These are phyloP conservation scores for Guyanaporus albipodus DNA, from an alignment of 768 basidiomycete species.

Conservation along the genomic window DNA sequence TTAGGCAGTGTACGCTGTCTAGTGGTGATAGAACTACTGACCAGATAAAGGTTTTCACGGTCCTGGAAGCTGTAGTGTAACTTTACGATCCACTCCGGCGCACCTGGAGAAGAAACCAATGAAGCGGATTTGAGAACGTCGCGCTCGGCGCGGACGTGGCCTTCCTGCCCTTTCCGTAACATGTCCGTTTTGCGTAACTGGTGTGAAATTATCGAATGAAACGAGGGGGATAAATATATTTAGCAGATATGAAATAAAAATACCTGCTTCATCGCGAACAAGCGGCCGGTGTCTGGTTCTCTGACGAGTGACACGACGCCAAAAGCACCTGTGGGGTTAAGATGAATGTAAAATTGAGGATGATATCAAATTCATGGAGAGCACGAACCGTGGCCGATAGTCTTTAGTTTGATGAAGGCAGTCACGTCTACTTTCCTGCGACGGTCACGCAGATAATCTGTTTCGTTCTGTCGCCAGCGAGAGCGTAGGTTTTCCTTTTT, in stretches of 20 bases:
- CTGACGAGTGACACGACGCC: slow-evolving; percentile 92
- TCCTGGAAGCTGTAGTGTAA: slow-evolving; percentile 95
- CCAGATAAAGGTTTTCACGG: slow-evolving; percentile 91
- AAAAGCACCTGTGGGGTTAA: slow-evolving; percentile 70
- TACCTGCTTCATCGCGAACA: slow-evolving; percentile 98
- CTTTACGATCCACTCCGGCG: slow-evolving; percentile 91
- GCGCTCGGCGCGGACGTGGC: slow-evolving; percentile 93
- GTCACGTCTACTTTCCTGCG: slow-evolving; percentile 79
- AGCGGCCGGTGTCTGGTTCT: slow-evolving; percentile 70
- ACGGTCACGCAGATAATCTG: slow-evolving; percentile 80
- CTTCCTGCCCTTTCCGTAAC: slow-evolving; percentile 96
- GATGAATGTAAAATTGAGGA: slow-evolving; percentile 22
- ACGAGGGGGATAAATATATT: slow-evolving; percentile 24
- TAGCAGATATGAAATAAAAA: slow-evolving; percentile 27
- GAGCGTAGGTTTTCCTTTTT: slow-evolving; percentile 70
- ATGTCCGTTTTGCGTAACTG: slow-evolving; percentile 87
- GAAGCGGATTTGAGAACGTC: slow-evolving; percentile 92
- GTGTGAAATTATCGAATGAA: slow-evolving; percentile 22
- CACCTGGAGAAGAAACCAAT: slow-evolving; percentile 64
- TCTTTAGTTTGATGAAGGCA: slow-evolving; percentile 86
- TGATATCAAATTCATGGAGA: slow-evolving; percentile 26
- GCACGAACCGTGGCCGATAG: slow-evolving; percentile 82
- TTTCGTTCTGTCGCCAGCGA: slow-evolving; percentile 86
- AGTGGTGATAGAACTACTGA: slow-evolving; percentile 44
- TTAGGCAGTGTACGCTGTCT: slow-evolving; percentile 15